phyloP scores from a whole-genome alignment of 306 rosid species.

The Luffa acutangula region DNA sequence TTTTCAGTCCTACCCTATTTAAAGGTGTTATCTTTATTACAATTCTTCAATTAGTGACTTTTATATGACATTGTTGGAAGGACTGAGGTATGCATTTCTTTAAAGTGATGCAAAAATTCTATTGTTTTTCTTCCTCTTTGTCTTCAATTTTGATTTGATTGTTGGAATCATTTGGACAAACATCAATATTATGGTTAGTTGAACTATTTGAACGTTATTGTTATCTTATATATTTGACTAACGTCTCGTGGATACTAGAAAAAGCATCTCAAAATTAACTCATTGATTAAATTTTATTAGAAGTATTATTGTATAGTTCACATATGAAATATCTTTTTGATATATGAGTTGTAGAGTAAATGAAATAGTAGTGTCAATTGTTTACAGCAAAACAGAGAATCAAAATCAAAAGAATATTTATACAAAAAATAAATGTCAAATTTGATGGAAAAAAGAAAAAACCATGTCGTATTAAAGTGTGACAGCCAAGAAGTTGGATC shows the following conservation, averaged over 20 bases:
- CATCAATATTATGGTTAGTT: not conserved
- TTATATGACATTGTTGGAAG: not conserved
- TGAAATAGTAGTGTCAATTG: not conserved
- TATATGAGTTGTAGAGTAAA: not conserved
- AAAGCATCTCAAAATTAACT: not conserved
- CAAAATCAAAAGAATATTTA: not conserved
- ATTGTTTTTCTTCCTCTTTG: not conserved
- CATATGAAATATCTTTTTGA: not conserved
- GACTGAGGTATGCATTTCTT: not conserved
- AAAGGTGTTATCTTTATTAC: not conserved
- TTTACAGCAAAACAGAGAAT: not conserved
- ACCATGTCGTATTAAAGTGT: not conserved
- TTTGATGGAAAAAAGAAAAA: not conserved
- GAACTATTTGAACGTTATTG: not conserved
- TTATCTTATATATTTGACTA: not conserved
- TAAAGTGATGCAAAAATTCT: not conserved
- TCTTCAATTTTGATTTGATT: not conserved
- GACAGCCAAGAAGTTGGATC: not conserved
- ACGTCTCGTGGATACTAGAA: not conserved
- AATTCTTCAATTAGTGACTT: not conserved
- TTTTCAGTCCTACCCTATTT: not conserved
- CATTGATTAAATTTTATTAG: not conserved
- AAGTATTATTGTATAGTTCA: not conserved
- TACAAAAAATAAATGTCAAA: not conserved
- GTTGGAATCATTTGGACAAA: not conserved